Evolutionary conservation across 2,329 filamentous ascomycete genomes (phyloP).

Genomic region (Alternaria rosae): DNA sequence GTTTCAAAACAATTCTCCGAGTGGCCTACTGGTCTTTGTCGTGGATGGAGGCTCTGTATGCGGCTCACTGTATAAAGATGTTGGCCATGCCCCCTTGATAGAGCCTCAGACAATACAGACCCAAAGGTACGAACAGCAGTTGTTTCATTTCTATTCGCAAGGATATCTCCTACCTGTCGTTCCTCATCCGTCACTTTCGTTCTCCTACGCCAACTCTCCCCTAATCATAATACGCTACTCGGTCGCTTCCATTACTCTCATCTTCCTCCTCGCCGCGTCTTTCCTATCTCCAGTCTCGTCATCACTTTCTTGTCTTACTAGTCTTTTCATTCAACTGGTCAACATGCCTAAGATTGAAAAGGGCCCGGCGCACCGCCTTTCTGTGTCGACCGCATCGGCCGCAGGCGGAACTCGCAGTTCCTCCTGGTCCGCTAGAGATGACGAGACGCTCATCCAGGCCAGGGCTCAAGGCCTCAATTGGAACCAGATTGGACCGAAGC

Average conservation of each 20-base stretch:
- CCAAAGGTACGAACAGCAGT: slow-evolving; percentile 38
- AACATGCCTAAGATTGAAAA: slow-evolving; percentile 58
- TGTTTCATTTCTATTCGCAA: slow-evolving; percentile 46
- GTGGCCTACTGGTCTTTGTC: slow-evolving; percentile 39
- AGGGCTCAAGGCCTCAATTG: slow-evolving; percentile 81
- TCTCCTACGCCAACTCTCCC: slow-evolving; percentile 30
- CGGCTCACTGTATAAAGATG: slow-evolving; percentile 46
- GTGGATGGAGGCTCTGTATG: slow-evolving; percentile 32
- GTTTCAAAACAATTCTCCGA: slow-evolving; percentile 52
- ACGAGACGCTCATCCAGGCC: slow-evolving; percentile 74
- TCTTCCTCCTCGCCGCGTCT: slow-evolving; percentile 24
- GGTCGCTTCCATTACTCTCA: slow-evolving; percentile 35
- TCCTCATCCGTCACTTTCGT: slow-evolving; percentile 41
- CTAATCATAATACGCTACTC: slow-evolving; percentile 44
- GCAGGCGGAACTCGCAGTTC: slow-evolving; percentile 48
- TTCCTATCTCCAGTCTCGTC: slow-evolving; percentile 17
- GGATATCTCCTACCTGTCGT: slow-evolving; percentile 43
- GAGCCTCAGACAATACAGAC: slow-evolving; percentile 35
- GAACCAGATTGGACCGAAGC: slow-evolving; percentile 77
- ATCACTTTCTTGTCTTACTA: slow-evolving; percentile 21
- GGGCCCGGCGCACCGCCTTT: slow-evolving; percentile 38
- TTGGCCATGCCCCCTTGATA: slow-evolving; percentile 22
- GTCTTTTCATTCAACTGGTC: slow-evolving; percentile 30
- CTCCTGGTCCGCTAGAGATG: slow-evolving; percentile 75
- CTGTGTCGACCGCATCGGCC: slow-evolving; percentile 43